A percentile compares a stretch with the other conserved stretches of the same genome.
phyloP scores from a whole-genome alignment of 2,329 filamentous ascomycete genomes.

The Cryoendolithus antarcticus region DNA sequence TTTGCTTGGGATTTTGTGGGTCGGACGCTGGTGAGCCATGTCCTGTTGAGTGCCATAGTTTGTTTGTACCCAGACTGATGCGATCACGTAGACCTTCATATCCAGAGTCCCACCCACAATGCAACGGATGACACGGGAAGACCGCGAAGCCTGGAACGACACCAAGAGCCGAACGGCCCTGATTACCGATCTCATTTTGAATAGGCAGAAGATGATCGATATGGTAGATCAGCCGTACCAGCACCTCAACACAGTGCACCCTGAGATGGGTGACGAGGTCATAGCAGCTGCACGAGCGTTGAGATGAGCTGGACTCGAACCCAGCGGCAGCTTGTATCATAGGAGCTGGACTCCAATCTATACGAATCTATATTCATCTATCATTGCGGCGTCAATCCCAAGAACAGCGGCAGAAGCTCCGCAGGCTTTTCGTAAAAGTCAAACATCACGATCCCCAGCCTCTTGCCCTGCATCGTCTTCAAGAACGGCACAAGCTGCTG shows the following conservation, averaged over 20 bases:
- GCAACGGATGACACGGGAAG: too few species aligned
- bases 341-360: neutral
- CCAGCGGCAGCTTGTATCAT: neutral
- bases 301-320: neutral
- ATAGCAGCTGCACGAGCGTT: neutral
- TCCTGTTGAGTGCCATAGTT: too few species aligned
- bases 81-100: neutral
- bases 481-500: constrained; percentile 29
- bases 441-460: constrained; percentile 41
- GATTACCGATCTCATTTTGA: neutral
- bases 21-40: constrained; percentile 10
- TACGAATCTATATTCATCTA: neutral
- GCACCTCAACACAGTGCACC: too few species aligned
- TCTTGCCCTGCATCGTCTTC: constrained; percentile 25
- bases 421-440: constrained; percentile 38
- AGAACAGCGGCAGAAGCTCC: constrained; percentile 29
- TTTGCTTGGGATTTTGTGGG: constrained; percentile 26
- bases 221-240: constrained; percentile 1
- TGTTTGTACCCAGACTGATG: neutral
- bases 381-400: constrained; percentile 18
- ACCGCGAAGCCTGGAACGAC: neutral
- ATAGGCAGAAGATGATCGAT: neutral
- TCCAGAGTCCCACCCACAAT: too few species aligned
- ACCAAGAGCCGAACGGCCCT: neutral
- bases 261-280: neutral